A percentile compares a stretch with the other conserved stretches of the same genome.
These are phyloP conservation scores for Discostella pseudostelligera DNA, from an alignment of 108 stramenopile species.

Conservation along the genomic window DNA sequence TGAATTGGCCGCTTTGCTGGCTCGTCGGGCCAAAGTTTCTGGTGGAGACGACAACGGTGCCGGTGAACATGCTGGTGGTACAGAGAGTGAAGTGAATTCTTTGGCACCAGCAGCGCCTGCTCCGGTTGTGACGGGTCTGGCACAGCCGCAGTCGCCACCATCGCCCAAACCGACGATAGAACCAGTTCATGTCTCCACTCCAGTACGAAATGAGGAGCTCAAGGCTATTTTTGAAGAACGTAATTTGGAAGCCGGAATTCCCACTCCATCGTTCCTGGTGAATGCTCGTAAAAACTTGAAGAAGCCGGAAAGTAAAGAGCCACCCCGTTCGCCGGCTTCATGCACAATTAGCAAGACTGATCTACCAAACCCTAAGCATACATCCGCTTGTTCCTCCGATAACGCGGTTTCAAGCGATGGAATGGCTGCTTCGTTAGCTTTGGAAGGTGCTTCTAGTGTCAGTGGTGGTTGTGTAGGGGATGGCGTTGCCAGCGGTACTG, in stretches of 20 bases:
- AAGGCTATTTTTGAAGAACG: conserved; percentile 6
- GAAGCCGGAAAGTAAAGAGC: conserved; percentile 3
- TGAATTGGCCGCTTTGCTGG: conserved; percentile 12
- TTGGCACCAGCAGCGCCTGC: too few species aligned
- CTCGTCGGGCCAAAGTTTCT: not conserved
- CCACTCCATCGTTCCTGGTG: conserved; percentile 31
- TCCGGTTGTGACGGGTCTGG: too few species aligned
- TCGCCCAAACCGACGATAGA: not conserved
- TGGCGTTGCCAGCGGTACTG: too few species aligned
- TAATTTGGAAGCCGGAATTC: conserved; percentile 35
- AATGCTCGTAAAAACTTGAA: conserved; percentile 35
- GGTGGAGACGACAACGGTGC: too few species aligned
- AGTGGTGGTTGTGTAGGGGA: too few species aligned
- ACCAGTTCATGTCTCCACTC: not conserved
- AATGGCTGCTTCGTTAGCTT: not conserved
- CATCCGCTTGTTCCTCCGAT: too few species aligned
- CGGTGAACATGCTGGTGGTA: not conserved
- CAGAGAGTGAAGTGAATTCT: not conserved
- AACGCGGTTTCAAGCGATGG: too few species aligned
- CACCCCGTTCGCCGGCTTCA: not conserved
- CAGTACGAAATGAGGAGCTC: conserved; percentile 3
- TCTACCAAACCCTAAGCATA: too few species aligned
- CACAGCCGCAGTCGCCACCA: not conserved
- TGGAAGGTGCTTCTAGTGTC: not conserved
- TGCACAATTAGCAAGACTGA: not conserved